phyloP scores from a whole-genome alignment of 257 asterid genomes.

The Capsicum baccatum region DNA sequence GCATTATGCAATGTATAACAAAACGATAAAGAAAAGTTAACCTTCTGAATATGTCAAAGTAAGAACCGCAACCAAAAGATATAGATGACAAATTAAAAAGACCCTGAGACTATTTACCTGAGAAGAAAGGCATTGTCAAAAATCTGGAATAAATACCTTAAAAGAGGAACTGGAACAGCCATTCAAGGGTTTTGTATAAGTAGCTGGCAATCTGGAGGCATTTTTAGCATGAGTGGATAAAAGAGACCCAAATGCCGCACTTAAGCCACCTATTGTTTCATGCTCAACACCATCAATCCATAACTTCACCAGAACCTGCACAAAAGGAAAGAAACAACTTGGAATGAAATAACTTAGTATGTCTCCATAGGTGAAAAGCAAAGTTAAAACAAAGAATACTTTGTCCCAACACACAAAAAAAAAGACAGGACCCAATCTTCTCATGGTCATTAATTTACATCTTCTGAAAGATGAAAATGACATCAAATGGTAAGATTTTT shows the following conservation, averaged over 20 bases:
- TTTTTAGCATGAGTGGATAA: conserved; percentile 58
- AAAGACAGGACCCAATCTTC: neutral
- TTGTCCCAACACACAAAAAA: conserved; percentile 15
- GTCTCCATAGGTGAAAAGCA: neutral
- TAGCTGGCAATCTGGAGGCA: conserved; percentile 57
- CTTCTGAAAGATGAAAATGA: conserved; percentile 15
- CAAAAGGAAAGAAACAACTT: neutral
- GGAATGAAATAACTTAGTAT: conserved; percentile 15
- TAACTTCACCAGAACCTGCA: conserved; percentile 27
- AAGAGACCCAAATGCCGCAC: conserved; percentile 30
- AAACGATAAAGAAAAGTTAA: neutral
- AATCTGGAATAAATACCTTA: conserved; percentile 48
- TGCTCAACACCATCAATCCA: conserved; percentile 31
- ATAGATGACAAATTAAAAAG: neutral
- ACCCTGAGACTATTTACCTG: neutral
- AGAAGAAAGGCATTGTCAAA: neutral
- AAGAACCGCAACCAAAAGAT: neutral
- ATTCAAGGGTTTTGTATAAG: conserved; percentile 60
- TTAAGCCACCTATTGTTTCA: conserved; percentile 27
- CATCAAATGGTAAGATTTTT: neutral
- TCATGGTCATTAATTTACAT: neutral
- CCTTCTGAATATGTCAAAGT: neutral
- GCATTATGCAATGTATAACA: neutral
- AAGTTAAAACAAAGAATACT: neutral
- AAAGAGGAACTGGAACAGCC: conserved; percentile 68